Conservation (phyloP, 495 filamentous ascomycete species). For the Bombardia bombarda region DNA sequence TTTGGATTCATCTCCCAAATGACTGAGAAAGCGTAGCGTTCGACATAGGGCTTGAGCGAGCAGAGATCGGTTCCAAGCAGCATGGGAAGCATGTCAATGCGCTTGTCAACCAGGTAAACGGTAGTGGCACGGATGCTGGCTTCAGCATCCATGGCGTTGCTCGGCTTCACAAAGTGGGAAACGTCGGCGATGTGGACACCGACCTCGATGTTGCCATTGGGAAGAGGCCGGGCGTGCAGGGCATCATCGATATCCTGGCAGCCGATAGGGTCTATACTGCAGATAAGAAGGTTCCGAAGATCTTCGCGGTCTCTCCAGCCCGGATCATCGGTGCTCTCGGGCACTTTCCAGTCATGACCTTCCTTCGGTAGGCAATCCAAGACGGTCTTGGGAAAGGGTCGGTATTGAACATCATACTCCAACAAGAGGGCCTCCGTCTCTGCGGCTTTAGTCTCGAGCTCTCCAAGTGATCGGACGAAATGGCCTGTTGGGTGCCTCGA, state of each 20-base stretch:
- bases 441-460: conserved; percentile 88
- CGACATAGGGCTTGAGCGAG: conserved; percentile 94
- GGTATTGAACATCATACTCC: conserved; percentile 95
- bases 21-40: conserved; percentile 92
- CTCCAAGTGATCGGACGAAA: conserved; percentile 86
- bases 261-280: conserved; percentile 92
- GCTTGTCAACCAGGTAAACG: conserved; percentile 96
- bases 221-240: conserved; percentile 73
- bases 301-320: conserved; percentile 82
- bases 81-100: conserved; percentile 97
- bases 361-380: conserved; percentile 86
- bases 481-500: conserved; percentile 89
- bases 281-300: conserved; percentile 77
- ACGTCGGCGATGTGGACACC: conserved; percentile 99
- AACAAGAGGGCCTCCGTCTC: conserved; percentile 92
- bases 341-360: conserved; percentile 92
- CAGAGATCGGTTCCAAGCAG: conserved; percentile 93
- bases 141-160: conserved; percentile 94
- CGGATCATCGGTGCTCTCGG: conserved; percentile 61
- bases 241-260: conserved; percentile 99
- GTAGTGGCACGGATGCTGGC: conserved; percentile 91
- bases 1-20: conserved; percentile 86
- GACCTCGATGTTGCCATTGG: conserved; percentile 92
- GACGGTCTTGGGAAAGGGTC: conserved; percentile 92
- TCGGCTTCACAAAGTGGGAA: conserved; percentile 94